Evolutionary conservation across 2,329 filamentous ascomycete species (phyloP), one percentile per base, ranked within the genome.

Genomic region (Chalaropsis ovoidea): DNA sequence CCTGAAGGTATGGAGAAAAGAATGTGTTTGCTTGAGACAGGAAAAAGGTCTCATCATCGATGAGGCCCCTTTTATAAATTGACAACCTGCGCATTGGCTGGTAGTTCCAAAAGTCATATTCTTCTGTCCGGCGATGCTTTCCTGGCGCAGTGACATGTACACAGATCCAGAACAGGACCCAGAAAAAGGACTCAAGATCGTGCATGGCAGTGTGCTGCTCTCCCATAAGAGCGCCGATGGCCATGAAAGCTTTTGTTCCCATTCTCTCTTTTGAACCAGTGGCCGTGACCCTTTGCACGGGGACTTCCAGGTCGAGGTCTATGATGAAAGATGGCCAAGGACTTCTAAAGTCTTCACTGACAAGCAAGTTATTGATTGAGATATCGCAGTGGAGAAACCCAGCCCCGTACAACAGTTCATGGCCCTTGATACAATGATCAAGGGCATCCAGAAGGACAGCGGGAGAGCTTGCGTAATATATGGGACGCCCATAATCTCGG

Each of bases 141-240:
- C 17, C 5, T 47, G 45, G 45, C 1, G 2, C 45, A 49, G 45
- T 49, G 17, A 49, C 8, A 49, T 54, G 43, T 5, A 35, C 27
- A 19, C 15, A 49, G 22, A 63, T 17, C 62, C 47, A 63, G 11
- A 15, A 22, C 10, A 63, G 43, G 13, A 39, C 17, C 43, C 47
- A 42, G 5, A 49, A 27, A 17, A 63, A 63, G 3, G 62, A 63
- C 13, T 63, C n/a, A 35, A 56, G 27, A 41, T 41, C 43, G n/a
- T 63, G 31, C n/a, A 49, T 49, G 43, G 47, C 45, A 24, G 62
- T 19, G 27, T 54, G 27, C 1, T 41, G 62, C 17, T 42, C 39
- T 39, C 11, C n/a, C 43, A 22, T 24, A 10, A 56, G 62, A 19
- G 22, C 24, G 11, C 45, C 62, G 24, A 52, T 27, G 5, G 43